Evolutionary conservation across 2,329 filamentous ascomycete species (phyloP).

Genomic region (Grosmannia clavigera): DNA sequence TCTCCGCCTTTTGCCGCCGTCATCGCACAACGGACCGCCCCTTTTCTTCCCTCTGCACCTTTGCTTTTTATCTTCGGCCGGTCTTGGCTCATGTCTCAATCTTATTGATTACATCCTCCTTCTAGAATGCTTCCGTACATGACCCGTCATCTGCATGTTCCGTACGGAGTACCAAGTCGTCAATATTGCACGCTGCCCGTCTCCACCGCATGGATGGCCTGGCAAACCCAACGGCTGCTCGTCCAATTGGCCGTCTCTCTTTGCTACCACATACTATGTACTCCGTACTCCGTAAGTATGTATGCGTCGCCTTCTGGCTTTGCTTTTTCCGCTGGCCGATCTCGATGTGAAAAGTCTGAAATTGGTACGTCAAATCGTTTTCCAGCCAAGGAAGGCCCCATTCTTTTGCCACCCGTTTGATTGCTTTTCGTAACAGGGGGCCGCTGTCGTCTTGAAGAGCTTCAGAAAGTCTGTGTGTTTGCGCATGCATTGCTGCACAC

Average conservation of each 20-base stretch:
- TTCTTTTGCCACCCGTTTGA: slow-evolving; percentile 2
- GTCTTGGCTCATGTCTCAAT: too few relatives aligned
- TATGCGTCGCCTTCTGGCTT: too few relatives aligned
- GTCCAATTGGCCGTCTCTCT: too few relatives aligned
- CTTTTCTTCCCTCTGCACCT: background rate
- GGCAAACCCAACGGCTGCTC: too few relatives aligned
- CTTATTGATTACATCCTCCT: background rate
- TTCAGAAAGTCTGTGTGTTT: background rate
- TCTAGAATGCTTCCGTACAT: slow-evolving; percentile 7
- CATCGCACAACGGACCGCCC: slow-evolving; percentile 3
- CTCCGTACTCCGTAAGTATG: too few relatives aligned
- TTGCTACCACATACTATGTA: too few relatives aligned
- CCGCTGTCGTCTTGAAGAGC: background rate
- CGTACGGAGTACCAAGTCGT: background rate
- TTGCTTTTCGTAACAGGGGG: background rate
- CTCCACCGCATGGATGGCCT: background rate
- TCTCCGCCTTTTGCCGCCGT: slow-evolving; percentile 5
- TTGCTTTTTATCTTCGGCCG: too few relatives aligned
- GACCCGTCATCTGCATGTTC: background rate
- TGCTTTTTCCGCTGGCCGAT: too few relatives aligned
- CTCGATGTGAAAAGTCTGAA: too few relatives aligned
- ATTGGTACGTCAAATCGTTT: too few relatives aligned
- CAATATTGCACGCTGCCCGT: background rate
- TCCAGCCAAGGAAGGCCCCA: too few relatives aligned
- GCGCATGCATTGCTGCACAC: background rate